Evolutionary conservation across 2,329 filamentous ascomycete genomes (phyloP).

Genomic region (Tolypocladium sp.): DNA sequence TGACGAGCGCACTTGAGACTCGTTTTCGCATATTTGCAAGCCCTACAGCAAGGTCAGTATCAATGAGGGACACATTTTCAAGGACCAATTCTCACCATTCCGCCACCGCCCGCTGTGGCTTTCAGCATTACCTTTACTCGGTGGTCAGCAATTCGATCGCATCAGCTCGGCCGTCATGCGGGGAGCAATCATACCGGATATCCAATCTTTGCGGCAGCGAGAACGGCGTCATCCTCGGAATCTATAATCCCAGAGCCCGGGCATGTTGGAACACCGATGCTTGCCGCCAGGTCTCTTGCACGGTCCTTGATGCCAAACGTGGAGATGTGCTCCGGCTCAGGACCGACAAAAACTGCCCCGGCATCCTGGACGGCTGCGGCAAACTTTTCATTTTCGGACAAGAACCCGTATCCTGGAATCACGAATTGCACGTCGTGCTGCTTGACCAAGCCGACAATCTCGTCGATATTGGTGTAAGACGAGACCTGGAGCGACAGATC

Average conservation of each 20-base stretch:
- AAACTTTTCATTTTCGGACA: slow-evolving; percentile 34
- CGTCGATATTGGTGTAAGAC: slow-evolving; percentile 6
- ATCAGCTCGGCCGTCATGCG: neutral
- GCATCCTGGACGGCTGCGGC: slow-evolving; percentile 38
- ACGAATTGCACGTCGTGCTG: slow-evolving; percentile 41
- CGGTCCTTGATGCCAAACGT: slow-evolving; percentile 42
- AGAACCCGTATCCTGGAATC: slow-evolving; percentile 21
- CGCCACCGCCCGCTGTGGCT: slow-evolving; percentile 52
- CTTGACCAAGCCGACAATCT: slow-evolving; percentile 24
- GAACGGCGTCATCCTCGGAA: slow-evolving; percentile 40
- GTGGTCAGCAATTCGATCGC: neutral
- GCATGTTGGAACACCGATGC: slow-evolving; percentile 31
- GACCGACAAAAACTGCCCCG: slow-evolving; percentile 48
- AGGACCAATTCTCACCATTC: slow-evolving; percentile 30
- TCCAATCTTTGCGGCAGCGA: slow-evolving; percentile 24
- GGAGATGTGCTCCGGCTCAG: slow-evolving; percentile 39
- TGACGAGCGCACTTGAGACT: slow-evolving; percentile 40
- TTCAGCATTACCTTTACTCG: slow-evolving; percentile 34
- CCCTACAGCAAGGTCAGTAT: slow-evolving; percentile 24
- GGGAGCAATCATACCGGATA: slow-evolving; percentile 25
- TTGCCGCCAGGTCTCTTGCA: slow-evolving; percentile 41
- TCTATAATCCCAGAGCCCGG: slow-evolving; percentile 20
- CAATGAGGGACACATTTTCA: too few relatives aligned
- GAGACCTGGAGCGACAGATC: neutral
- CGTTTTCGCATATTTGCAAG: slow-evolving; percentile 41